phyloP scores from a whole-genome alignment of 2,329 filamentous ascomycete genomes.

The Phaeosphaeria sp. region DNA sequence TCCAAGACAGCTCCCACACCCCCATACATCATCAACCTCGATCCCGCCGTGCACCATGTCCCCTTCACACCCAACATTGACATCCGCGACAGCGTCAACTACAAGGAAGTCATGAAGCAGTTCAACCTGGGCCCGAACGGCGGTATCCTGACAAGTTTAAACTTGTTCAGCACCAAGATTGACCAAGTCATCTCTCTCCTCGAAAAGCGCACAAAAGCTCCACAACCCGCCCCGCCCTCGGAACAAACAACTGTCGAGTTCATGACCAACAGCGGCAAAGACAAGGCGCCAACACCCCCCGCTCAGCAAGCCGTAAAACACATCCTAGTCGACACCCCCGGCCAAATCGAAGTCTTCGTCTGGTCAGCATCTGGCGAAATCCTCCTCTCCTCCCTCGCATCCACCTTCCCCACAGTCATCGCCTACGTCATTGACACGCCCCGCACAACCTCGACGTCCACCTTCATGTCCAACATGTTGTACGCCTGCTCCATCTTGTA shows the following conservation, averaged over 20 bases:
- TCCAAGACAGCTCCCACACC: slow-evolving; percentile 53
- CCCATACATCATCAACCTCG: slow-evolving; percentile 96
- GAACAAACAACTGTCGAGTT: slow-evolving; percentile 45
- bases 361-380: slow-evolving; percentile 97
- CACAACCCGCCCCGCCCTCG: slow-evolving; percentile 27
- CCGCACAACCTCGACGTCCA: slow-evolving; percentile 88
- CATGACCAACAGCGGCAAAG: slow-evolving; percentile 44
- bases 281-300: slow-evolving; percentile 39
- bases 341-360: slow-evolving; percentile 98
- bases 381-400: slow-evolving; percentile 88
- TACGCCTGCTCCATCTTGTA: slow-evolving; percentile 99
- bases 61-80: slow-evolving; percentile 98
- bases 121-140: slow-evolving; percentile 98
- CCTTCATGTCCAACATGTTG: slow-evolving; percentile 99
- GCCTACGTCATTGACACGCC: slow-evolving; percentile 98
- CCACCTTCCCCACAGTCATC: slow-evolving; percentile 93
- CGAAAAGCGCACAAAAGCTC: slow-evolving; percentile 81
- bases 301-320: slow-evolving; percentile 70
- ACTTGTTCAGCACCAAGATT: slow-evolving; percentile 97
- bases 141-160: slow-evolving; percentile 92
- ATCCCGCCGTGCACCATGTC: slow-evolving; percentile 90
- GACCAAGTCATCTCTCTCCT: slow-evolving; percentile 90
- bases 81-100: slow-evolving; percentile 98
- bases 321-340: slow-evolving; percentile 93
- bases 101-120: slow-evolving; percentile 99